Evolutionary conservation across 495 filamentous ascomycete genomes (phyloP), one percentile per base, ranked within the genome.

Genomic region (Trichodelitschia bisporula): DNA sequence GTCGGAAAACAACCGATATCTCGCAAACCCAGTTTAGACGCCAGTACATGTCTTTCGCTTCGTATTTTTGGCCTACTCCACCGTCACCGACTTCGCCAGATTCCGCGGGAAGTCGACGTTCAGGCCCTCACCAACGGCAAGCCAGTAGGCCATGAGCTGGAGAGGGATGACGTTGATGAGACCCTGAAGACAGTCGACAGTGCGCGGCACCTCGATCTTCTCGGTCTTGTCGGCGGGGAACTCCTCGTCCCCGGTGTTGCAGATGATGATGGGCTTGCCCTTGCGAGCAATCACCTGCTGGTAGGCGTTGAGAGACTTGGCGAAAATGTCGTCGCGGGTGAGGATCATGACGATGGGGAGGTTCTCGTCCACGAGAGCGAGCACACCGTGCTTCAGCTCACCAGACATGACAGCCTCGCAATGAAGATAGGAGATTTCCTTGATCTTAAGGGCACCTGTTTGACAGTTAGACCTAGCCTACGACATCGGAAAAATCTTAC

Each of bases 341-440:
- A 97, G 59, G 41, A 97, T 93, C 86, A 97, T 97, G 58, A 97
- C 91, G 51, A 97, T 97, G 33, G 86, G 86, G 18, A 97, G 65
- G 51, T 90, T 80, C 62, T 95, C 86, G 46, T 97, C 86, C 26
- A 97, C 86, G 35, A 97, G 64, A 28, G 86, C 86, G 45, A 97
- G 61, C 33, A 97, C 86, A 58, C 86, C 86, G 50, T 97, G 86
- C 61, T 97, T 97, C 39, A 97, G 57, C 56, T 97, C 86, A 48
- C 86, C 86, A 35, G 86, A 95, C 86, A 97, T 97, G 53, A 97
- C 86, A 45, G 86, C 86, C 59, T 97, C 86, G 51, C 86, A 97
- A 51, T 97, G 86, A 30, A 97, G 74, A 51, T 97, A 97, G 27
- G 86, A 95, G 40, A 97, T 97, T 57, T 97, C 86, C 66, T 97